phyloP scores from a whole-genome alignment of 2,329 filamentous ascomycete species.

The Cyphellophora europaea region DNA sequence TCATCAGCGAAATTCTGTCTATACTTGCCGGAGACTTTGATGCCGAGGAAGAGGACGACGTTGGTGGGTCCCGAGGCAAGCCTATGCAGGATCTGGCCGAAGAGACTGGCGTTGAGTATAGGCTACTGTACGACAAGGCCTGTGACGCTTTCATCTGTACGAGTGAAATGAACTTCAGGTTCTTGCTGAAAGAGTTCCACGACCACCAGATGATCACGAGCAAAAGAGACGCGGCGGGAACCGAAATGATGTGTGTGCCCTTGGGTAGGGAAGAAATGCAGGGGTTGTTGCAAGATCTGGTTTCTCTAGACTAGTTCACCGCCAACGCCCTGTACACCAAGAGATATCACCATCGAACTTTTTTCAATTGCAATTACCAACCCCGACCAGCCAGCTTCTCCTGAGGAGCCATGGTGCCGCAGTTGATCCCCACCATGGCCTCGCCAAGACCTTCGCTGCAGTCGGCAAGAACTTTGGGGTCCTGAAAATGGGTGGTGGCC shows the following conservation, averaged over 20 bases:
- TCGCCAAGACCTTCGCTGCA: conserved; percentile 85
- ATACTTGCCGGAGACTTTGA: conserved; percentile 44
- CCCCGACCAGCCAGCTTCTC: conserved; percentile 80
- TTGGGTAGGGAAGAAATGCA: conserved; percentile 85
- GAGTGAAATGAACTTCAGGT: conserved; percentile 91
- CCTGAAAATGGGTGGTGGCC: conserved; percentile 82
- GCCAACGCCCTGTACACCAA: too few relatives aligned
- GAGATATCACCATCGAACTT: too few relatives aligned
- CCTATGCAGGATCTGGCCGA: conserved; percentile 16
- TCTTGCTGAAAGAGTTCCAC: conserved; percentile 91
- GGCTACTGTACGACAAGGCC: conserved; percentile 87
- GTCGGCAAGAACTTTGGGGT: conserved; percentile 76
- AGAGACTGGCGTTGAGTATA: conserved; percentile 70
- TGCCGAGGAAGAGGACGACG: conserved; percentile 11
- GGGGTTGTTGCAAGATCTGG: conserved; percentile 70
- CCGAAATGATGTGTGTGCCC: conserved; percentile 75
- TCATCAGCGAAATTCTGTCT: conserved; percentile 75
- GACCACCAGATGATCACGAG: conserved; percentile 97
- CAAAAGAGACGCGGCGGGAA: conserved; percentile 73
- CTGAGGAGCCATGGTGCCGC: conserved; percentile 62
- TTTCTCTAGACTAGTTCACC: conserved; percentile 18
- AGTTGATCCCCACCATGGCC: conserved; percentile 95
- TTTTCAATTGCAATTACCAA: conserved; percentile 48
- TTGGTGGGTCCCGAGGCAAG: conserved; percentile 19
- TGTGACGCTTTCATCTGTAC: conserved; percentile 95